phyloP scores from a whole-genome alignment of 306 rosid genomes.

The Medicago truncatula region MtrunA17r5.0-ANR NC_053046.1:31295501-31296000 shows the following conservation, averaged over 20 bases:
- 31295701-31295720: background rate
- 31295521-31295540: conserved; percentile 46
- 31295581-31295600: background rate
- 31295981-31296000: too few relatives aligned
- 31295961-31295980: background rate
- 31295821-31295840: background rate
- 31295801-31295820: background rate
- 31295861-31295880: background rate
- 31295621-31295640: background rate
- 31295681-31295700: background rate
- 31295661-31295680: background rate
- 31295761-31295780: background rate
- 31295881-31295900: background rate
- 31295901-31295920: background rate
- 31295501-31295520: conserved; percentile 40
- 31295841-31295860: background rate
- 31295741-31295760: background rate
- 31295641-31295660: background rate
- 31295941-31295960: background rate
- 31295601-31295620: background rate
- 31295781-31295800: background rate
- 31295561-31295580: background rate
- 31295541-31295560: background rate
- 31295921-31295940: background rate
- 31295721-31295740: background rate